phyloP scores from a whole-genome alignment of 2,329 filamentous ascomycete genomes.

The Trichophyton equinum region DNA sequence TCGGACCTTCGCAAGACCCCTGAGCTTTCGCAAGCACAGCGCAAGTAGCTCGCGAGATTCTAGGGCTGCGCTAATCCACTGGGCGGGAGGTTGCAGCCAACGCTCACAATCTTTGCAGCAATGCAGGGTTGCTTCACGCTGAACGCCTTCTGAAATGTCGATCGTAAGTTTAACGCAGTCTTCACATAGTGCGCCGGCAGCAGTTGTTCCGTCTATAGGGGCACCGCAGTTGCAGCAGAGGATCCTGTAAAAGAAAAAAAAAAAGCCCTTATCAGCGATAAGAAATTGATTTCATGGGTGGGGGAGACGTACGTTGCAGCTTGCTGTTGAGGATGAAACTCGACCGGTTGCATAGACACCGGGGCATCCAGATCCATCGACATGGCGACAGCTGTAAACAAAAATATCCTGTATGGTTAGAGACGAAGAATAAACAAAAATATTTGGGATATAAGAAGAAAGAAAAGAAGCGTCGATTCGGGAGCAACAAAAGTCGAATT shows the following conservation, averaged over 20 bases:
- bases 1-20: slow-evolving; percentile 75
- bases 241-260: slow-evolving; percentile 44
- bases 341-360: slow-evolving; percentile 34
- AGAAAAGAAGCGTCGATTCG: background rate
- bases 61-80: slow-evolving; percentile 71
- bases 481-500: background rate
- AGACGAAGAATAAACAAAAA: background rate
- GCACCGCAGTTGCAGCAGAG: slow-evolving; percentile 97
- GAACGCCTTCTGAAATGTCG: slow-evolving; percentile 84
- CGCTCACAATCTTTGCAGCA: slow-evolving; percentile 90
- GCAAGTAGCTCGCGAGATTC: slow-evolving; percentile 90
- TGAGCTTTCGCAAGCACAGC: slow-evolving; percentile 75
- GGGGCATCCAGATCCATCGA: slow-evolving; percentile 49
- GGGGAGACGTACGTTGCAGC: slow-evolving; percentile 42
- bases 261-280: slow-evolving; percentile 10
- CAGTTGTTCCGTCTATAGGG: slow-evolving; percentile 80
- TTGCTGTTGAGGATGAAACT: slow-evolving; percentile 26
- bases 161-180: slow-evolving; percentile 92
- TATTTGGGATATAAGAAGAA: background rate
- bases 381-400: slow-evolving; percentile 28
- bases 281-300: background rate
- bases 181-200: slow-evolving; percentile 79
- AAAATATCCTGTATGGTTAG: background rate
- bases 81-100: slow-evolving; percentile 76
- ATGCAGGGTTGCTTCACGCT: slow-evolving; percentile 77